Conservation (phyloP, 331 rosid species). For the Saraca asoca region DNA sequence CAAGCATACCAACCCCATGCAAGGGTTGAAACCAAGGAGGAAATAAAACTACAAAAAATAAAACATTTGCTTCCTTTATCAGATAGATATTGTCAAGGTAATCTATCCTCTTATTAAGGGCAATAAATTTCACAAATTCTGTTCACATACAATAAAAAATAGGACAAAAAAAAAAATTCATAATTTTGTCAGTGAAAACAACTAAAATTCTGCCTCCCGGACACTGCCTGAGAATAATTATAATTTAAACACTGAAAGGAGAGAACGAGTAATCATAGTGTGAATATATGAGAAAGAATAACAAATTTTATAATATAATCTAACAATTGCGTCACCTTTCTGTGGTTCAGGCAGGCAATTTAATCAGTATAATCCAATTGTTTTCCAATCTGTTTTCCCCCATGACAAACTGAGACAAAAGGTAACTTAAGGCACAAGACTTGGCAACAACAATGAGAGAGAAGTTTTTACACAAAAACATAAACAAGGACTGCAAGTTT, state of each 20-base stretch:
- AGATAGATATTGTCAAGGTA: too few relatives aligned
- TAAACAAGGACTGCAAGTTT: constrained; percentile 36
- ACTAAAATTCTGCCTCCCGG: not conserved
- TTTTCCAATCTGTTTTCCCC: constrained; percentile 26
- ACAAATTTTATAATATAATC: constrained; percentile 38
- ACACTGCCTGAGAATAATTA: constrained; percentile 31
- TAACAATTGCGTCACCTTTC: constrained; percentile 34
- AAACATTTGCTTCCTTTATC: too few relatives aligned
- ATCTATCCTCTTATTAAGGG: too few relatives aligned
- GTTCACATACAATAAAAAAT: too few relatives aligned
- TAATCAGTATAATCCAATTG: constrained; percentile 31
- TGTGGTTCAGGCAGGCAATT: constrained; percentile 41
- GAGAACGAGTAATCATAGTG: constrained; percentile 32
- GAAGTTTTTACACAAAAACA: constrained; percentile 42
- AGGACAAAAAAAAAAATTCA: too few relatives aligned
- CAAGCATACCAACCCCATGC: too few relatives aligned
- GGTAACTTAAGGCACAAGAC: constrained; percentile 28
- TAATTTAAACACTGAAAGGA: constrained; percentile 29
- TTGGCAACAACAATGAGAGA: constrained; percentile 47
- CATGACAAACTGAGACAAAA: constrained; percentile 35
- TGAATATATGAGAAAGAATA: constrained; percentile 43
- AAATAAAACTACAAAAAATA: too few relatives aligned
- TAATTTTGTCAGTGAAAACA: too few relatives aligned
- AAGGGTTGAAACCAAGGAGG: too few relatives aligned
- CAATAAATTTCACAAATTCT: too few relatives aligned